Percentiles rank a stretch among this genome's conserved stretches.
Evolutionary conservation across 345 rosid species (phyloP).

Genomic region (Linum lewisii): DNA sequence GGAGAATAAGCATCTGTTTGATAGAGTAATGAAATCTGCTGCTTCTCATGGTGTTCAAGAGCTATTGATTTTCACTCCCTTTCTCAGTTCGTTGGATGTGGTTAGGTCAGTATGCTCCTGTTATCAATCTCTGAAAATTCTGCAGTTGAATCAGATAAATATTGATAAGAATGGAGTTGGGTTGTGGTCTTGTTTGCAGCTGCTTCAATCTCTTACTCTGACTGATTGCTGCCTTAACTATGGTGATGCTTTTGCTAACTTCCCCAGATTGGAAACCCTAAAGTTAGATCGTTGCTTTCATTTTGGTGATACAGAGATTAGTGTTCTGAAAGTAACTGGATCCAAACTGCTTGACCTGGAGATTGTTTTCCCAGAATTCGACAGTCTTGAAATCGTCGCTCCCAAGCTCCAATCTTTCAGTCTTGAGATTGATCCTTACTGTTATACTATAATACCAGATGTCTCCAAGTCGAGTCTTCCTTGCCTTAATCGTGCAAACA

Average conservation of each 20-base stretch:
- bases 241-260: background rate
- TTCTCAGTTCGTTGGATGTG: too few species aligned
- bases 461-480: background rate
- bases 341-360: too few species aligned
- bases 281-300: background rate
- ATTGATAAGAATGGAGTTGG: background rate
- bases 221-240: background rate
- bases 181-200: background rate
- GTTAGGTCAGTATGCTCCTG: background rate
- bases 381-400: too few species aligned
- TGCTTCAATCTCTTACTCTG: background rate
- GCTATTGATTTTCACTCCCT: background rate
- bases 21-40: background rate
- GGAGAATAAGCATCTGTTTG: background rate
- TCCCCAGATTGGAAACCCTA: background rate
- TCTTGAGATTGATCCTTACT: background rate
- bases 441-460: background rate
- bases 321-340: too few species aligned
- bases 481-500: background rate
- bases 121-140: too few species aligned
- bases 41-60: background rate
- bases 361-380: too few species aligned
- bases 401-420: too few species aligned
- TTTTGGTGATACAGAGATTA: too few species aligned
- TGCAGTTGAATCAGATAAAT: too few species aligned